Evolutionary conservation across 345 rosid genomes (phyloP).

Genomic region (Populus simonii): DNA sequence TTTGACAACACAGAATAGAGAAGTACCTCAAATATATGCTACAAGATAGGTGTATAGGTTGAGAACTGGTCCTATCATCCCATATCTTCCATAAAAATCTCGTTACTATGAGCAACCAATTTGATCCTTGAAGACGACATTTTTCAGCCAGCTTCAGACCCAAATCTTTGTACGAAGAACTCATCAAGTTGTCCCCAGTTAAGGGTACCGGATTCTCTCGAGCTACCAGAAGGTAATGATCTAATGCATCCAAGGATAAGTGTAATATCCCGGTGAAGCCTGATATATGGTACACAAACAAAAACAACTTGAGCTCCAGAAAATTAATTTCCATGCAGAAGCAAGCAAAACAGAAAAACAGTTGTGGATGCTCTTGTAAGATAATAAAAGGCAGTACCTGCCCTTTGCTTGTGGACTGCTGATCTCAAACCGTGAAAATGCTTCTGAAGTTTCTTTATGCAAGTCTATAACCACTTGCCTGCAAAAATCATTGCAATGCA

Average conservation of each 20-base stretch:
- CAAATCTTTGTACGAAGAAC: slow-evolving; percentile 64
- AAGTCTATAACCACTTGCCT: slow-evolving; percentile 88
- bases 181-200: slow-evolving; percentile 92
- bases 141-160: slow-evolving; percentile 43
- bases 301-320: not conserved
- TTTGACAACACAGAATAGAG: not conserved
- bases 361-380: not conserved
- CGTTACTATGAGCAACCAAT: slow-evolving; percentile 23
- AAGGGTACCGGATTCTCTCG: slow-evolving; percentile 40
- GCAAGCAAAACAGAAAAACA: not conserved
- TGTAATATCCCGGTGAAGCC: slow-evolving; percentile 63
- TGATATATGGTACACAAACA: slow-evolving; percentile 21
- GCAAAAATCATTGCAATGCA: slow-evolving; percentile 13
- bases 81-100: slow-evolving; percentile 28
- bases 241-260: slow-evolving; percentile 90
- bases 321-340: not conserved
- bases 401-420: slow-evolving; percentile 75
- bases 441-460: slow-evolving; percentile 84
- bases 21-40: slow-evolving; percentile 40
- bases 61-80: slow-evolving; percentile 30
- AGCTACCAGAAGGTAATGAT: slow-evolving; percentile 71
- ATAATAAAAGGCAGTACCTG: slow-evolving; percentile 42
- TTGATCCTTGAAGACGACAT: slow-evolving; percentile 26
- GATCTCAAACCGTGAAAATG: slow-evolving; percentile 64
- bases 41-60: slow-evolving; percentile 28